Base-by-base conservation (phyloP, 1,139 yeast genomes). In the Waltiozyma sp. region DNA sequence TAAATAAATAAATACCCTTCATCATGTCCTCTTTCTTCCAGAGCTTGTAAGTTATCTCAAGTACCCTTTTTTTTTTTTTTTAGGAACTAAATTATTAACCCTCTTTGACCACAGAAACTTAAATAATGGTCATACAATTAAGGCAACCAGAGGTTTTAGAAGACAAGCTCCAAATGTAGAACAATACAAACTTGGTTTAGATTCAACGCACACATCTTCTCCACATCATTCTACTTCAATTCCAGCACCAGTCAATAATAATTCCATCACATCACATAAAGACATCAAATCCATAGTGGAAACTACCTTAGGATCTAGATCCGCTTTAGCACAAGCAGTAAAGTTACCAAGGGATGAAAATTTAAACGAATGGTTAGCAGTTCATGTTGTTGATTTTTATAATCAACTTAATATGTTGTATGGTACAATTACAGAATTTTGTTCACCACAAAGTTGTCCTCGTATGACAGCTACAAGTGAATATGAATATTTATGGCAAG, bases 381-480 rank as follows among this genome's bases (percentile, higher is more conserved):
- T 89, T 16, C 96, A 91, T 59, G 83, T 81, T 34, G 91, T 81
- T 16, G 89, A 83, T 60, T 91, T 91, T 59, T 91, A 85, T 65
- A 89, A 89, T 60, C 99, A 91, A 62, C 82, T 89, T 56, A 91
- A 91, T 63, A 91, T 91, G 98, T 69, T 91, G 8, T 91, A 91
- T 57, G 96, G 97, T 13, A 81, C 97, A 6, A 84, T 93, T 48
- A 89, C 98, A 1, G 96, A 88, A 64, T 89, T 91, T 57, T 91
- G 99, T 61, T 86, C 96, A 0, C 96, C 97, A 1, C 63, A 68
- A 18, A 75, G 95, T 2, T 91, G 98, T 61, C 97, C 98, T 3
- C 68, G 93, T 47, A 91, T 91, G 99, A 87, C 84, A 45, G 98
- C 98, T 14, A 89, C 97, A 0, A 94, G 83, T 47, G 96, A 88